Evolutionary conservation across 2,329 filamentous ascomycete genomes (phyloP), one percentile per base, ranked within the genome.

Genomic region (Verticillium isaacii): DNA sequence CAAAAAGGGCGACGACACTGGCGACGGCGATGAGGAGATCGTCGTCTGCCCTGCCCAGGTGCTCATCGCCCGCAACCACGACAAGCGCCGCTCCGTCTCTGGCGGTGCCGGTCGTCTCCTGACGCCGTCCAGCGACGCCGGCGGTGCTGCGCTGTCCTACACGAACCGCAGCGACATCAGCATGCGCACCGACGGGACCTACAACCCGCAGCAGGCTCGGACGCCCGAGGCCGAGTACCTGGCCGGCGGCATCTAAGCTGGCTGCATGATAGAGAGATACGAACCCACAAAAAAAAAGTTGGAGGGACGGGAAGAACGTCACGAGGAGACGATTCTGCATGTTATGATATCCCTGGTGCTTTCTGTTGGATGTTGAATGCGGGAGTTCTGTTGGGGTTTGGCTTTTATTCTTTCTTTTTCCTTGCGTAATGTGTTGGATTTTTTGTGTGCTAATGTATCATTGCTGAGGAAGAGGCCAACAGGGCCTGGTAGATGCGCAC

Each of bases 1-100:
- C 69, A 97, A 97, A 80, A 96, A 95, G 80, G 94, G 93, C 60
- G 91, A 96, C 70, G 94, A 98, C 72, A 81, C 82, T 50, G 95
- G 93, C 29, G 84, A 89, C 60, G 94, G 93, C 60, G 92, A 97
- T 60, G 93, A 97, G 67, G 93, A 98, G 80, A 92, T 96, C 66
- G 93, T 98, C 56, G 92, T 99, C 55, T 96, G 90, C 72, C 94
- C 94, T 11, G 95, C 96, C 7, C 94, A 98, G 75, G 95, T 99
- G 39, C 85, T 98, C 64, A 86, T 97, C 54, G 90, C 89, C 68
- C 73, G 78, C 69, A 74, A 82, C 57, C 73, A 79, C 66, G 70
- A 65, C 63, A 70, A 67, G 61, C 73, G 75, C 57, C 73, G 72
- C 55, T 68, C 69, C 37, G 63, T 59, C 61, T 69, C 67, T 45